Conservation (phyloP, 768 basidiomycete genomes). For the Boletus rubropictus region DNA sequence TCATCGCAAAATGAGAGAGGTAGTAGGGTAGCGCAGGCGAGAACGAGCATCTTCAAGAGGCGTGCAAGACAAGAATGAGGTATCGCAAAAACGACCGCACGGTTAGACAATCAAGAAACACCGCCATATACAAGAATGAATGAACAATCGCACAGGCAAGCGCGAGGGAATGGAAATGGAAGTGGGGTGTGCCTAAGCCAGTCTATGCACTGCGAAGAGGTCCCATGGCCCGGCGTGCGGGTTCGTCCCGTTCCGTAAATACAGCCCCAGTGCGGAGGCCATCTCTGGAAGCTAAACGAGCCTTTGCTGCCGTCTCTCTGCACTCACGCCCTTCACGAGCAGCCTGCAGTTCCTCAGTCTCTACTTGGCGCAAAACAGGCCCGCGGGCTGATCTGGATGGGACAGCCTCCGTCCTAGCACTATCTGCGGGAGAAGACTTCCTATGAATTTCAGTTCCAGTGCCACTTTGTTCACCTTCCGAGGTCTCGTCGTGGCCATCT, state of each 20-base stretch:
- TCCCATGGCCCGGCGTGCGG: slow-evolving; percentile 28
- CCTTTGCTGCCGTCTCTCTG: slow-evolving; percentile 20
- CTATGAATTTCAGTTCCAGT: neutral
- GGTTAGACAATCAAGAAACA: neutral
- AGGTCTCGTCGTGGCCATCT: slow-evolving; percentile 3
- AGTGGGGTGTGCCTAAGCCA: no score
- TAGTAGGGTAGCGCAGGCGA: neutral
- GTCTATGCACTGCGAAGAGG: slow-evolving; percentile 20
- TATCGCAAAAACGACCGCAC: slow-evolving; percentile 8
- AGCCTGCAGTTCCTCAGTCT: slow-evolving; percentile 5
- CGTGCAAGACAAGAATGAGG: slow-evolving; percentile 8
- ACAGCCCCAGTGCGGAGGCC: slow-evolving; percentile 30
- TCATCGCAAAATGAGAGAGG: neutral
- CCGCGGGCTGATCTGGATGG: slow-evolving; percentile 3
- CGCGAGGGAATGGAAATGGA: neutral
- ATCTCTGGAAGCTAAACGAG: slow-evolving; percentile 20
- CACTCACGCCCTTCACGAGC: slow-evolving; percentile 26
- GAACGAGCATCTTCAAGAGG: slow-evolving; percentile 9
- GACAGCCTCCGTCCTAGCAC: slow-evolving; percentile 2
- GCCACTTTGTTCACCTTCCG: slow-evolving; percentile 15
- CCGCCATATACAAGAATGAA: slow-evolving; percentile 7
- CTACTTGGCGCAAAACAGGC: neutral
- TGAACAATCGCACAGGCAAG: neutral
- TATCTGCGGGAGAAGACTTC: neutral
- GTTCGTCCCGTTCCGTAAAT: slow-evolving; percentile 25